Percentiles rank a stretch among this genome's conserved stretches.
Conservation (phyloP, 2,329 filamentous ascomycete genomes). For the Aspergillus sp. region DNA sequence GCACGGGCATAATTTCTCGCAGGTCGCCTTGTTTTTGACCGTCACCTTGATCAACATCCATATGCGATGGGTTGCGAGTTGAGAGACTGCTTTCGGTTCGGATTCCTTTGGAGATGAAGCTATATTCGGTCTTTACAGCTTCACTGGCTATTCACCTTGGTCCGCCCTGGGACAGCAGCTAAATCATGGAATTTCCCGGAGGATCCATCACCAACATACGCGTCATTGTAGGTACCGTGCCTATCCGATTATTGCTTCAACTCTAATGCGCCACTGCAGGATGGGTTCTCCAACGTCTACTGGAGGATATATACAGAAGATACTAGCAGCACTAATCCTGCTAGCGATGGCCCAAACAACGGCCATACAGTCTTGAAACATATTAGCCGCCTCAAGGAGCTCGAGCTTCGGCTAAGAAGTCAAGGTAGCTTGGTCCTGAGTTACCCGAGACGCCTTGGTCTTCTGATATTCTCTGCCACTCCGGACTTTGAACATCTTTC, state of each 20-base stretch:
- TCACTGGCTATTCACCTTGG: constrained; percentile 27
- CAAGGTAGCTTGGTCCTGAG: constrained; percentile 40
- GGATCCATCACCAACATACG: constrained; percentile 43
- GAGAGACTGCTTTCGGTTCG: constrained; percentile 11
- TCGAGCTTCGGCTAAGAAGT: constrained; percentile 37
- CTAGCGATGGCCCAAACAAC: constrained; percentile 34
- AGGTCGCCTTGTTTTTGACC: constrained; percentile 21
- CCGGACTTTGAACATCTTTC: constrained; percentile 37
- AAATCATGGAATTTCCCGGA: constrained; percentile 46
- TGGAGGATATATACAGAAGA: constrained; percentile 46
- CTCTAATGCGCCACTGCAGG: constrained; percentile 31
- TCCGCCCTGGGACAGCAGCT: constrained; percentile 24
- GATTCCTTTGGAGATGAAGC: constrained; percentile 36
- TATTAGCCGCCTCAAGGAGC: constrained; percentile 40
- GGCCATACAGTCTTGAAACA: constrained; percentile 39
- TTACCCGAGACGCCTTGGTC: constrained; percentile 36
- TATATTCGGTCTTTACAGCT: constrained; percentile 22
- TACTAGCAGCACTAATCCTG: constrained; percentile 27
- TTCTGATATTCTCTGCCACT: constrained; percentile 43
- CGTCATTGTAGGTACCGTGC: constrained; percentile 37
- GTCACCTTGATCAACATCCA: constrained; percentile 17
- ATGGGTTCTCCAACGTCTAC: constrained; percentile 44
- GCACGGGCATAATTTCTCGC: constrained; percentile 18
- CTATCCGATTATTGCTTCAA: neutral
- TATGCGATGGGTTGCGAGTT: constrained; percentile 20